Conservation (phyloP, 805 yeast species). For the Yueomyces sinensis region DNA sequence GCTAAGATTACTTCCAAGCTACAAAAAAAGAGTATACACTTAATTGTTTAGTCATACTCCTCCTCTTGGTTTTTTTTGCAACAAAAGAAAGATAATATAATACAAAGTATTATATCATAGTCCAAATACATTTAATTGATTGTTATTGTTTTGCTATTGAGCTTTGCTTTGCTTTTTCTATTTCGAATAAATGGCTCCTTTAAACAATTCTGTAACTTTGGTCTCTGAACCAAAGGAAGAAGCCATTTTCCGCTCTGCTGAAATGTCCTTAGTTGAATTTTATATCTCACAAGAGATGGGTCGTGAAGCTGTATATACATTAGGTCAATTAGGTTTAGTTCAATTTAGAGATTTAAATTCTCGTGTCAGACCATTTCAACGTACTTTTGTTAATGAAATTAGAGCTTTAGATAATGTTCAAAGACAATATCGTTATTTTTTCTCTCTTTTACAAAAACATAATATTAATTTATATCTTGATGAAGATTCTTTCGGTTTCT, state of each 20-base stretch:
- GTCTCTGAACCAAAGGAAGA: conserved; percentile 15
- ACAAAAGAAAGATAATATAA: no score
- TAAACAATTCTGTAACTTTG: background rate
- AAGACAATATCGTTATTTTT: conserved; percentile 58
- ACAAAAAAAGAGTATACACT: no score
- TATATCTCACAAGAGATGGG: conserved; percentile 85
- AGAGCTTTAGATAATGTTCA: conserved; percentile 76
- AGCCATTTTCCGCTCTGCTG: conserved; percentile 67
- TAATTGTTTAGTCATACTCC: no score
- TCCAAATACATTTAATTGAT: no score
- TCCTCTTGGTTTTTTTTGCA: no score
- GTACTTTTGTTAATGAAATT: conserved; percentile 81
- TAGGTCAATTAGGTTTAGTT: conserved; percentile 76
- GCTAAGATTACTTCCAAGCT: no score
- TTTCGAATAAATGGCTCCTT: background rate
- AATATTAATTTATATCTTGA: conserved; percentile 26
- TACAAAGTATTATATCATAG: no score
- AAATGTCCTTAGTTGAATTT: conserved; percentile 86
- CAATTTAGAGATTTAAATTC: conserved; percentile 85
- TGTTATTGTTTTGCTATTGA: background rate
- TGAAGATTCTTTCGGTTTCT: background rate
- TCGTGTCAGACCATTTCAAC: conserved; percentile 71
- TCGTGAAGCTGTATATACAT: conserved; percentile 68
- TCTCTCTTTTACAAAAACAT: conserved; percentile 37
- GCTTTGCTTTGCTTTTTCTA: background rate